These are phyloP conservation scores for Colletotrichum orbiculare DNA, from an alignment of 2,329 filamentous ascomycete species.

Conservation along the genomic window DNA sequence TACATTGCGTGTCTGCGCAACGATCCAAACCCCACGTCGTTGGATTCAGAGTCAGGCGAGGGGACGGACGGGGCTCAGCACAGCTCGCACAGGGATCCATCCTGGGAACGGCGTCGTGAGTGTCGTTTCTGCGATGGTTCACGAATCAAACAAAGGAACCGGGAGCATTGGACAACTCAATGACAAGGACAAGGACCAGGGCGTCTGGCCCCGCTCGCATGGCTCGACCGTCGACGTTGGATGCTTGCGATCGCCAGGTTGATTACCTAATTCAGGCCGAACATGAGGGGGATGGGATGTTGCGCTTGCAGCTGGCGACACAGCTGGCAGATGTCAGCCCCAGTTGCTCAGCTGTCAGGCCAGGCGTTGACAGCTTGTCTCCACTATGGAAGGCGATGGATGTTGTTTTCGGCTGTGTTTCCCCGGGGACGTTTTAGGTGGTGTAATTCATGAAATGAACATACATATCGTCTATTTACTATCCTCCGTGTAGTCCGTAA, in stretches of 20 bases:
- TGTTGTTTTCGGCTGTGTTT: background rate
- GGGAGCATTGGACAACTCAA: slow-evolving; percentile 6
- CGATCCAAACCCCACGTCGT: slow-evolving; percentile 6
- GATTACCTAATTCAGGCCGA: slow-evolving; percentile 15
- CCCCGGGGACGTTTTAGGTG: background rate
- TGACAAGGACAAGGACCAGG: slow-evolving; percentile 12
- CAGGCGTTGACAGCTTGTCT: background rate
- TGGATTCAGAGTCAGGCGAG: slow-evolving; percentile 13
- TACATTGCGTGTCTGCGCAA: slow-evolving; percentile 28
- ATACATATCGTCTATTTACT: too few relatives aligned
- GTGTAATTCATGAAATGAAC: too few relatives aligned
- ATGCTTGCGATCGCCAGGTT: background rate
- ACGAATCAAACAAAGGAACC: background rate
- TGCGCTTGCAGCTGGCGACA: background rate
- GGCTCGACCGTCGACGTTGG: background rate
- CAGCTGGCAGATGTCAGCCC: background rate
- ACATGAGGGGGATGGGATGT: background rate
- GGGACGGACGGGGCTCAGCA: slow-evolving; percentile 15
- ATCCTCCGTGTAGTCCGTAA: background rate
- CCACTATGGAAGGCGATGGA: background rate
- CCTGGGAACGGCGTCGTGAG: slow-evolving; percentile 11
- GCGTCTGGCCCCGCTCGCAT: background rate
- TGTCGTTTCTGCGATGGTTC: background rate
- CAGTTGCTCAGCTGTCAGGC: too few relatives aligned
- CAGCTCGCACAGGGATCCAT: slow-evolving; percentile 24